Evolutionary conservation across 371 early-diverging fungal species (phyloP).

Genomic region (Zopfochytrium polystomum): DNA sequence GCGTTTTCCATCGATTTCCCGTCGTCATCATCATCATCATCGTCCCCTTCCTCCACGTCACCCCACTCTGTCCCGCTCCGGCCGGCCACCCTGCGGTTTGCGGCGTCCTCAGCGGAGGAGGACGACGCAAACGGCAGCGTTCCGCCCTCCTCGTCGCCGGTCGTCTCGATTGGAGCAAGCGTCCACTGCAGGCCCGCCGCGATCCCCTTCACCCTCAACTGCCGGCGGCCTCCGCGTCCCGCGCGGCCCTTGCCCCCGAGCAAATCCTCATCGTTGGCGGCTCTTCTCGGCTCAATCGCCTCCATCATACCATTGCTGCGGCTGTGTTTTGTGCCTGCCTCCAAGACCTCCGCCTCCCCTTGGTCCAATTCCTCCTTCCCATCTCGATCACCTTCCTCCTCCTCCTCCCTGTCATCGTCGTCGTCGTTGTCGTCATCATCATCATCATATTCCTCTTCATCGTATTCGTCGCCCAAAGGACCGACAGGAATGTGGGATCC

Average conservation of each 20-base stretch:
- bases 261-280: no score
- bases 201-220: no score
- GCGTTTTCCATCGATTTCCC: constrained; percentile 8
- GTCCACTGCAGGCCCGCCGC: no score
- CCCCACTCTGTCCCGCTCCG: not conserved
- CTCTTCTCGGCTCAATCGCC: no score
- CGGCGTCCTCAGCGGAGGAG: not conserved
- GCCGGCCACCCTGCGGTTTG: no score
- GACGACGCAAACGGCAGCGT: not conserved
- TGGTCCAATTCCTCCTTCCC: no score
- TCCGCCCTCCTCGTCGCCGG: not conserved
- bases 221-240: no score
- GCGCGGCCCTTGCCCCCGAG: no score
- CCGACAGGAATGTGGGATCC: not conserved
- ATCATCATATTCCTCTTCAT: not conserved
- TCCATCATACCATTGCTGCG: no score
- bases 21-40: constrained; percentile 7
- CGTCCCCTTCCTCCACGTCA: not conserved
- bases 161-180: no score
- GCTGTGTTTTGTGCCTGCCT: no score
- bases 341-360: no score
- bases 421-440: not conserved
- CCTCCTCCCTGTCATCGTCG: constrained; percentile 2
- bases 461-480: constrained; percentile 4
- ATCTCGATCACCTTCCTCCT: constrained; percentile 1